Conservation (phyloP, 495 filamentous ascomycete species). For the Choiromyces venosus region DNA sequence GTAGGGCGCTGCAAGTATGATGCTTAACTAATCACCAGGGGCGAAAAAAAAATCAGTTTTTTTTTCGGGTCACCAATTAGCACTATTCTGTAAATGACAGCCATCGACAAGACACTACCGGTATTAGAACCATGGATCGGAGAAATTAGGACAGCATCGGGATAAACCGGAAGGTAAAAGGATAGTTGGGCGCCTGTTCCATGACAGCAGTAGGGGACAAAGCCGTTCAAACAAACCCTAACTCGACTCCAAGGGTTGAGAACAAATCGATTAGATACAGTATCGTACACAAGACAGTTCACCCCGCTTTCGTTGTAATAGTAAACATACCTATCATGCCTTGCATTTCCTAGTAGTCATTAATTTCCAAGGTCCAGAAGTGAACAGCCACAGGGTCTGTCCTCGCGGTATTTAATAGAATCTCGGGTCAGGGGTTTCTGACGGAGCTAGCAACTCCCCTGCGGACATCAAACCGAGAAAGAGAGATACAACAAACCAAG, state of each 20-base stretch:
- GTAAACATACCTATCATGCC: neutral
- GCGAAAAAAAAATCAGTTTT: neutral
- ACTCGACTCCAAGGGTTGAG: neutral
- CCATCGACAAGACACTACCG: too few relatives aligned
- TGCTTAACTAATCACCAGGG: neutral
- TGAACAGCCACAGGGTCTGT: neutral
- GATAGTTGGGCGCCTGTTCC: neutral
- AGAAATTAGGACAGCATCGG: neutral
- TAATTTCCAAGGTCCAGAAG: neutral
- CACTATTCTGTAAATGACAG: neutral
- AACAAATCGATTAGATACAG: neutral
- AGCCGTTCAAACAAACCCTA: neutral
- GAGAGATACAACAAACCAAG: neutral
- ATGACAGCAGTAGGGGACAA: neutral
- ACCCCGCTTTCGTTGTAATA: neutral
- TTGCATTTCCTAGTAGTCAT: neutral
- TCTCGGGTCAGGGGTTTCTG: neutral
- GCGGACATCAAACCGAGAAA: neutral
- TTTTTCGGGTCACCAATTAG: neutral
- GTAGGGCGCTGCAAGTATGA: neutral
- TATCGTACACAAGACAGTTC: neutral
- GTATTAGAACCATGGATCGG: neutral
- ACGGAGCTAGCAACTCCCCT: neutral
- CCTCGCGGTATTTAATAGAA: neutral
- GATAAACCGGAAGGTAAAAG: neutral